Conservation (phyloP, 148 eudicot species). For the Persicaria tinctoria region DNA sequence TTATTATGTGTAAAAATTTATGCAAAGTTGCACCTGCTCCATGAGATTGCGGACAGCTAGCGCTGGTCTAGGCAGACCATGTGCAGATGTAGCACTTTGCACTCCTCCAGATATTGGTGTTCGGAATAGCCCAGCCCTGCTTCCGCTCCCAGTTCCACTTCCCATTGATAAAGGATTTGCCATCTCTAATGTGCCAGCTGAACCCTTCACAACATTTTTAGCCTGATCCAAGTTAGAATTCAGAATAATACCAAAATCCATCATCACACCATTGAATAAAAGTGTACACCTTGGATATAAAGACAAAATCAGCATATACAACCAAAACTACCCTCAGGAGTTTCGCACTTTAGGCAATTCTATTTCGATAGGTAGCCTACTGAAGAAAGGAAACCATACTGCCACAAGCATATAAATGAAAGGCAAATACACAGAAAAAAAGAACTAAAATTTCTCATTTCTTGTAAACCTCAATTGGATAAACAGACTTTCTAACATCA, state of each 20-base stretch:
- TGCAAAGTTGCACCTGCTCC: constrained; percentile 63
- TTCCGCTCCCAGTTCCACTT: constrained; percentile 34
- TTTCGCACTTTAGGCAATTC: background rate
- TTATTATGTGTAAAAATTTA: background rate
- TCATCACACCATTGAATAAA: constrained; percentile 46
- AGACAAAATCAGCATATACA: background rate
- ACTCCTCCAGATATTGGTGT: constrained; percentile 99
- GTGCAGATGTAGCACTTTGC: constrained; percentile 99
- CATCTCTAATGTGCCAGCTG: constrained; percentile 20
- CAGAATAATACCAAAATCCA: constrained; percentile 49
- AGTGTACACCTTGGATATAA: constrained; percentile 23
- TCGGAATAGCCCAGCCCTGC: constrained; percentile 87
- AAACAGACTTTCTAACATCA: background rate
- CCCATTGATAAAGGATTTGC: constrained; percentile 26
- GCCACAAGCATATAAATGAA: background rate
- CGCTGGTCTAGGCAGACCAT: constrained; percentile 91
- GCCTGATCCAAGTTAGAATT: constrained; percentile 42
- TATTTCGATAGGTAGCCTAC: background rate
- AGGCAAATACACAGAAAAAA: background rate
- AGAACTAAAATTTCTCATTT: background rate
- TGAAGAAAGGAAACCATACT: background rate
- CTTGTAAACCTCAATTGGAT: background rate
- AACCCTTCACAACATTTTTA: constrained; percentile 24
- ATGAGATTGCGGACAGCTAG: constrained; percentile 94
- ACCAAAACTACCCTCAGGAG: background rate